Evolutionary conservation across 495 filamentous ascomycete species (phyloP).

Genomic region (Penicillium parvum): DNA sequence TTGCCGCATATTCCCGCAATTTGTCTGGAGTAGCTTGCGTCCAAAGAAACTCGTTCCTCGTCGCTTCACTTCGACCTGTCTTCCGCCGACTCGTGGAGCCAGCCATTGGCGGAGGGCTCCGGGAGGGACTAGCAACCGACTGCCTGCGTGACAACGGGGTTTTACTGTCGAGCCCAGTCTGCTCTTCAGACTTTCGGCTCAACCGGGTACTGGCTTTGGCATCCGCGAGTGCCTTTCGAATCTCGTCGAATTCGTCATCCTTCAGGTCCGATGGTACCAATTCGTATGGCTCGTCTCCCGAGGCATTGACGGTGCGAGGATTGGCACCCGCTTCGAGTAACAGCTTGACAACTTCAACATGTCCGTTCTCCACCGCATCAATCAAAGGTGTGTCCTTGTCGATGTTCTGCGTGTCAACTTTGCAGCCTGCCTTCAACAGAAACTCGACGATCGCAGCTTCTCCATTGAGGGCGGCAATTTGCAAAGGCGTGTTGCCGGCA

Average conservation of each 20-base stretch:
- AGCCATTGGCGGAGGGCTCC: constrained; percentile 45
- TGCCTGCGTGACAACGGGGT: constrained; percentile 60
- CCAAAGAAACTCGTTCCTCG: constrained; percentile 59
- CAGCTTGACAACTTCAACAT: constrained; percentile 83
- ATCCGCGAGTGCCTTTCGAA: constrained; percentile 43
- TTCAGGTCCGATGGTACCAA: constrained; percentile 67
- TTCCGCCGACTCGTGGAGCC: constrained; percentile 41
- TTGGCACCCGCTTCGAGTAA: constrained; percentile 83
- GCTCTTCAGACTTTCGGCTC: constrained; percentile 62
- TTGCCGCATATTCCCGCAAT: constrained; percentile 71
- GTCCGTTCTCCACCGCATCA: constrained; percentile 92
- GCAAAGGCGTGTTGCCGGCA: constrained; percentile 88
- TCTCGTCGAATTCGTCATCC: constrained; percentile 63
- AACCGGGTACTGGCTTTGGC: constrained; percentile 44
- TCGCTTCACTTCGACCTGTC: constrained; percentile 55
- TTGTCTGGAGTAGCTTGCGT: constrained; percentile 62
- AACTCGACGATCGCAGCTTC: constrained; percentile 67
- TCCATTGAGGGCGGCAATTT: constrained; percentile 83
- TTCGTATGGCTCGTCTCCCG: constrained; percentile 84
- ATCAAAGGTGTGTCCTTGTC: constrained; percentile 92
- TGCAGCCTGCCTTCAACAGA: constrained; percentile 75
- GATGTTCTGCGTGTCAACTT: constrained; percentile 72
- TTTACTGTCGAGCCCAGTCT: constrained; percentile 46
- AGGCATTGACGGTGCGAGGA: constrained; percentile 77
- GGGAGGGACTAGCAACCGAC: constrained; percentile 51